Evolutionary conservation across 768 basidiomycete genomes (phyloP), one percentile per base, ranked within the genome.

Genomic region (Chalciporus sphaerocephalus): DNA sequence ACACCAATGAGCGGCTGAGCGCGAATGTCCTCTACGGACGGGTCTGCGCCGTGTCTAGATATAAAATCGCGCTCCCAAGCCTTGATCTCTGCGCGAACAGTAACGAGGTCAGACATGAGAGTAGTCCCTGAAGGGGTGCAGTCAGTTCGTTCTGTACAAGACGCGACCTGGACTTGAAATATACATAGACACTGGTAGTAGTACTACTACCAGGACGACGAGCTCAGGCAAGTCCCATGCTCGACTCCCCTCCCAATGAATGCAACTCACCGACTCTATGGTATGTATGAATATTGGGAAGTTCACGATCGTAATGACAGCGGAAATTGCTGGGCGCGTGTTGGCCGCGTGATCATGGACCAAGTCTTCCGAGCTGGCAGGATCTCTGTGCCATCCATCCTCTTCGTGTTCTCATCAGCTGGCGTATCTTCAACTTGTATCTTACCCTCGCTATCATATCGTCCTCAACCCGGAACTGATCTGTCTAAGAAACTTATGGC

Each of bases 51-150:
- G 60, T 87, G 69, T 0, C 53, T 56, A 0, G 68, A 63, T 46
- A 73, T 78, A 64, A 89, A 92, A 16, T 71, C 70, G 50, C 81
- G 81, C 58, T 91, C 89, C 82, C 87, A 92, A 34, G 69, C 50
- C 63, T 92, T 92, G 50, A 92, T 80, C 58, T 91, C 81, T 48
- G 81, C 69, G 9, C 80, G 78, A 25, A 90, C 65, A 38, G 70
- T 51, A 0, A 42, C 33, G 28, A 65, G 49, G 8, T 50, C 37
- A 12, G 50, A 37, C 58, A 64, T 59, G 35, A 38, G 11, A 24
- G 27, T 36, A 15, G 15, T 32, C n/a, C n/a, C 30, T 32, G 30
- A 24, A 24, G n/a, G 5, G 21, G 7, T 12, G 21, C n/a, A 6
- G 21, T 23, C 23, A 52, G 30, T 15, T 21, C 38, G 36, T 40